Evolutionary conservation across 768 basidiomycete species (phyloP).

Genomic region (Agrocybe praecox): DNA sequence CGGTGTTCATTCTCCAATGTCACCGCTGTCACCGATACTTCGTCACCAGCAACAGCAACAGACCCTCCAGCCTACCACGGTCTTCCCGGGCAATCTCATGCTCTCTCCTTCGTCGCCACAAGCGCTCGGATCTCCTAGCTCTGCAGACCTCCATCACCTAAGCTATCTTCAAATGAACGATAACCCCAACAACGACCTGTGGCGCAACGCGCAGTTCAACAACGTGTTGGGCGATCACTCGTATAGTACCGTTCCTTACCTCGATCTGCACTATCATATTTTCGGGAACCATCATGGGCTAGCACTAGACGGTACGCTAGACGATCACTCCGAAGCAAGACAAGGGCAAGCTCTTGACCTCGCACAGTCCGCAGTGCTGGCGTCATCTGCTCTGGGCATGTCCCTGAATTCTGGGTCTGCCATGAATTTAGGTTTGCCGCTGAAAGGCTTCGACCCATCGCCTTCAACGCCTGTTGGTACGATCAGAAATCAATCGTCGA

Average conservation of each 20-base stretch:
- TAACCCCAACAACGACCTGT: conserved; percentile 1
- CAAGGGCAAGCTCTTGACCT: conserved; percentile 42
- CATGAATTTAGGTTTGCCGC: conserved; percentile 5
- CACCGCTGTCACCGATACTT: conserved; percentile 5
- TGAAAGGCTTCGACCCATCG: conserved; percentile 9
- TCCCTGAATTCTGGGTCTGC: background rate
- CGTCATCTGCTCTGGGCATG: conserved; percentile 6
- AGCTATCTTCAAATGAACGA: conserved; percentile 1
- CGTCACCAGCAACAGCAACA: conserved; percentile 1
- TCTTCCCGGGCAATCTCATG: conserved; percentile 2
- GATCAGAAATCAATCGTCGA: conserved; percentile 4
- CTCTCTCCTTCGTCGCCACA: conserved; percentile 1
- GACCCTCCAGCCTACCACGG: background rate
- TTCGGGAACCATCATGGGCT: conserved; percentile 3
- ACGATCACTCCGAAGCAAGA: conserved; percentile 17
- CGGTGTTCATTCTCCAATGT: conserved; percentile 5
- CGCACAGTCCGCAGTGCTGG: conserved; percentile 25
- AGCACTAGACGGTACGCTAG: conserved; percentile 13
- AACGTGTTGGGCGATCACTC: conserved; percentile 7
- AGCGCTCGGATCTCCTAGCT: background rate
- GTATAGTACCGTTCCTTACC: conserved; percentile 60
- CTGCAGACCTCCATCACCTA: background rate
- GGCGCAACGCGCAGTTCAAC: conserved; percentile 8
- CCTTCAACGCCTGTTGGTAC: background rate
- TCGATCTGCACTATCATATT: conserved; percentile 65